These are phyloP conservation scores for Paramecium tetraurelia DNA, from an alignment of 73 alveolate genomes.

Conservation along the genomic window DNA sequence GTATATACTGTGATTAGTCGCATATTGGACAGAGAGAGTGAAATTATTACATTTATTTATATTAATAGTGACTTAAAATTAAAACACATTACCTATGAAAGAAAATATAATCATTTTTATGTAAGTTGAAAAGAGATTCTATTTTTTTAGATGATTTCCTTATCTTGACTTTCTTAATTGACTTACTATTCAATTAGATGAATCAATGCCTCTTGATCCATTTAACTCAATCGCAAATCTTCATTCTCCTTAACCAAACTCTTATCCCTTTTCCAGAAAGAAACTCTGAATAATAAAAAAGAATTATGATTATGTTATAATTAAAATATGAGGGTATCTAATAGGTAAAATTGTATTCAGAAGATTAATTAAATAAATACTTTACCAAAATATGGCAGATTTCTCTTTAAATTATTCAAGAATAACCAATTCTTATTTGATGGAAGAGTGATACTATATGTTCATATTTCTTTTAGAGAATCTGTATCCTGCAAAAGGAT, in stretches of 20 bases:
- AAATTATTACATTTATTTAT: neutral
- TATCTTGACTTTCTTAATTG: neutral
- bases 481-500: too few relatives aligned
- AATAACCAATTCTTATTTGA: neutral
- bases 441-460: neutral
- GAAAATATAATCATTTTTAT: neutral
- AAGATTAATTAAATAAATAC: neutral
- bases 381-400: neutral
- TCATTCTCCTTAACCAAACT: neutral
- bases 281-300: neutral
- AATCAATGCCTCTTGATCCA: neutral
- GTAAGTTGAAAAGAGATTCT: neutral
- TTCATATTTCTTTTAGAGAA: neutral
- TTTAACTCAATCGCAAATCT: neutral
- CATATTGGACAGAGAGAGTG: constrained; percentile 14
- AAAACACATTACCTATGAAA: neutral
- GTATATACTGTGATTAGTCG: neutral
- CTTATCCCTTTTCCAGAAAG: neutral
- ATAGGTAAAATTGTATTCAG: neutral
- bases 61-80: neutral
- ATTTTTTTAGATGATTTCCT: neutral
- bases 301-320: neutral
- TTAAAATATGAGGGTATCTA: neutral
- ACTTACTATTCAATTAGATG: neutral
- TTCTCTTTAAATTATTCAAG: neutral